These are phyloP conservation scores for Phylloporus arenicola DNA, from an alignment of 768 basidiomycete species.

Conservation along the genomic window DNA sequence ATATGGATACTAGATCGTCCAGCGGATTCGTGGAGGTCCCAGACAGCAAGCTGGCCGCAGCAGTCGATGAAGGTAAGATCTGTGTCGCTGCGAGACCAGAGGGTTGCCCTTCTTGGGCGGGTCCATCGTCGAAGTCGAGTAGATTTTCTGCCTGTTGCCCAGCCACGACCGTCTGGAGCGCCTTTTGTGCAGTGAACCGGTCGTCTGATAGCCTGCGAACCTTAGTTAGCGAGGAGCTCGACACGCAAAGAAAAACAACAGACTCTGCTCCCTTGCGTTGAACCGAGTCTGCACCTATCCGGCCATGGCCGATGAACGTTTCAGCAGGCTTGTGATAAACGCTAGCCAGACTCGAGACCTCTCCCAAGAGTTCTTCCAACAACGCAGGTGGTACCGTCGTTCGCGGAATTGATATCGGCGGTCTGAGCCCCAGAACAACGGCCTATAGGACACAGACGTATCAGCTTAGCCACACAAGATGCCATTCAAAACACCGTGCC, in stretches of 20 bases:
- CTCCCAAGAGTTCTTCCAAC: slow-evolving; percentile 86
- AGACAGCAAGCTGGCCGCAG: slow-evolving; percentile 66
- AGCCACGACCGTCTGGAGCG: slow-evolving; percentile 84
- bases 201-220: slow-evolving; percentile 57
- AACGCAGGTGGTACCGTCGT: slow-evolving; percentile 85
- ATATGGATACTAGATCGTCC: slow-evolving; percentile 91
- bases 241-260: slow-evolving; percentile 22
- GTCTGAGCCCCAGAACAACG: slow-evolving; percentile 87
- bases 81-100: slow-evolving; percentile 77
- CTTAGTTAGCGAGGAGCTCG: slow-evolving; percentile 1
- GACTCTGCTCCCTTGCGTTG: slow-evolving; percentile 59
- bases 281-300: slow-evolving; percentile 78
- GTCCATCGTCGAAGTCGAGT: slow-evolving; percentile 84
- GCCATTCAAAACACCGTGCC: slow-evolving; percentile 37
- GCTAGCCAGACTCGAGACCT: slow-evolving; percentile 85
- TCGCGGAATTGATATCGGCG: slow-evolving; percentile 88
- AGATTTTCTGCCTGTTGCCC: slow-evolving; percentile 94
- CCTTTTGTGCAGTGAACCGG: slow-evolving; percentile 68
- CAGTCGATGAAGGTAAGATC: slow-evolving; percentile 64
- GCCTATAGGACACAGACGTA: slow-evolving; percentile 36
- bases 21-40: slow-evolving; percentile 85
- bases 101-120: slow-evolving; percentile 51
- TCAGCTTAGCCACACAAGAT: not conserved
- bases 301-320: slow-evolving; percentile 90
- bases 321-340: slow-evolving; percentile 97